These are phyloP conservation scores for Jamesozyma piceae DNA, from an alignment of 805 yeast genomes.

Conservation along the genomic window DNA sequence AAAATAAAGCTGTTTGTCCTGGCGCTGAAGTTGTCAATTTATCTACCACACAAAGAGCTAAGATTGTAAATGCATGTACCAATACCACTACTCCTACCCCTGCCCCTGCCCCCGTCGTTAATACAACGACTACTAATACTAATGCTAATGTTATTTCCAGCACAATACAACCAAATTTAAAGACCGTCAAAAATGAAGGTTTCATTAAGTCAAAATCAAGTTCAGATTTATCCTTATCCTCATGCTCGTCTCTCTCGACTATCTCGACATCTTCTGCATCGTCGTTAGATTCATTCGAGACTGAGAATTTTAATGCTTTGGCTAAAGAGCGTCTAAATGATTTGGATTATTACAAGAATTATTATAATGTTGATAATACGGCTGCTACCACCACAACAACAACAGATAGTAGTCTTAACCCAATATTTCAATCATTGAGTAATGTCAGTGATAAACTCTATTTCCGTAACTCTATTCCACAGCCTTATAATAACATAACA, in stretches of 20 bases:
- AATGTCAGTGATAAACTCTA: background rate
- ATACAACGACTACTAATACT: background rate
- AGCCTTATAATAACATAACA: background rate
- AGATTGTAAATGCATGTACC: too few relatives aligned
- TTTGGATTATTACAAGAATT: background rate
- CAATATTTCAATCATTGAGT: background rate
- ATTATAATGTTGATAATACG: background rate
- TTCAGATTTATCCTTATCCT: background rate
- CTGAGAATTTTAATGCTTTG: slow-evolving; percentile 1
- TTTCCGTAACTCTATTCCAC: background rate
- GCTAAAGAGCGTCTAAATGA: slow-evolving; percentile 1
- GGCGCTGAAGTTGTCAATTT: background rate
- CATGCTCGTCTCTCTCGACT: slow-evolving; percentile 5
- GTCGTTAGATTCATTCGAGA: slow-evolving; percentile 6
- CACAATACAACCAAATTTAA: background rate
- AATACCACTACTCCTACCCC: background rate
- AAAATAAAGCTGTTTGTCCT: too few relatives aligned
- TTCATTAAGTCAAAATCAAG: background rate
- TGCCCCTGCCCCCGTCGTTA: background rate
- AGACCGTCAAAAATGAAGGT: background rate
- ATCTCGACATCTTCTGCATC: slow-evolving; percentile 4
- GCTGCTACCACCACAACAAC: background rate
- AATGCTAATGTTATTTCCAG: background rate
- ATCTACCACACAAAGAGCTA: background rate
- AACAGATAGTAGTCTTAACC: too few relatives aligned